phyloP scores from a whole-genome alignment of 345 rosid genomes.

The Psidium guajava region DNA sequence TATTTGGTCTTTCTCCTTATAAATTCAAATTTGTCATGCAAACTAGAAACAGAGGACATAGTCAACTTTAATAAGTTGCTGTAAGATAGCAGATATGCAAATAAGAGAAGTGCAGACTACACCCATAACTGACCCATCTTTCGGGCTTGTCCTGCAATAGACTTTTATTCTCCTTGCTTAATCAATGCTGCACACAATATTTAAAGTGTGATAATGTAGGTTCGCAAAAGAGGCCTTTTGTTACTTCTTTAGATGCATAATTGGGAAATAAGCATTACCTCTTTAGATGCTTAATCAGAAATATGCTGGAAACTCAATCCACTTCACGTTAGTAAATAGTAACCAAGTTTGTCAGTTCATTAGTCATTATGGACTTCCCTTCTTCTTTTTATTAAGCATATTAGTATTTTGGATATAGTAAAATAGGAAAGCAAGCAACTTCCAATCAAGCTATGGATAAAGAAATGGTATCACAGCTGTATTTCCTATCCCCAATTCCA shows the following conservation, averaged over 20 bases:
- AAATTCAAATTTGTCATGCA: neutral
- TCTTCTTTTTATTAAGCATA: neutral
- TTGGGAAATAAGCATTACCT: neutral
- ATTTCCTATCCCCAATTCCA: neutral
- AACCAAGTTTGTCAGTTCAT: neutral
- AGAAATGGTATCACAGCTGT: neutral
- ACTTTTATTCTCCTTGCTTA: neutral
- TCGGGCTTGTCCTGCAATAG: neutral
- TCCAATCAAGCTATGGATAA: neutral
- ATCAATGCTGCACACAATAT: neutral
- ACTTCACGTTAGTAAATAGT: neutral
- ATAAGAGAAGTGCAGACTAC: neutral
- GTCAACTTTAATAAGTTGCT: neutral
- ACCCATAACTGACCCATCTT: neutral
- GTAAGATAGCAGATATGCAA: neutral
- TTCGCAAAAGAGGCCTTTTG: neutral
- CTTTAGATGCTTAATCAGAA: neutral
- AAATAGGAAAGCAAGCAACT: neutral
- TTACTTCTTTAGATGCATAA: neutral
- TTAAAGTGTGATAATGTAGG: neutral
- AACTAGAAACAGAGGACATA: neutral
- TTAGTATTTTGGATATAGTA: neutral
- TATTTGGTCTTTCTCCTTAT: neutral
- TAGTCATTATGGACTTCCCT: neutral
- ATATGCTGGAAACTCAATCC: neutral